These are phyloP conservation scores for Umbelopsis ramanniana DNA, from an alignment of 192 early-diverging fungal genomes.

Conservation along the genomic window DNA sequence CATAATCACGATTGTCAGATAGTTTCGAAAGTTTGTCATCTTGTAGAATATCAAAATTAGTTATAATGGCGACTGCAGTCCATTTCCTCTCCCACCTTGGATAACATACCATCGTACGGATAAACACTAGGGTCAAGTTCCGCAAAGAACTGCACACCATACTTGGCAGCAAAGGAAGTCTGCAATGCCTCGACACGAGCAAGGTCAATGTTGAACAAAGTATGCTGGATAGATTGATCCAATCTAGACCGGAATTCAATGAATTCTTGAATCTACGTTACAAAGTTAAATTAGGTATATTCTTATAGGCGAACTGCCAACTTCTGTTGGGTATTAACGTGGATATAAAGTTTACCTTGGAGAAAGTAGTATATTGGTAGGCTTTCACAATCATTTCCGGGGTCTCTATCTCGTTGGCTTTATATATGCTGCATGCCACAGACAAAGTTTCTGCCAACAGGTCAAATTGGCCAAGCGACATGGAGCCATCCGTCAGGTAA, in stretches of 20 bases:
- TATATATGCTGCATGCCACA: constrained; percentile 74
- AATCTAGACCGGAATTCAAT: constrained; percentile 78
- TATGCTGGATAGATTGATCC: constrained; percentile 73
- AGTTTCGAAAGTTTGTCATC: constrained; percentile 46
- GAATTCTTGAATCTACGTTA: constrained; percentile 81
- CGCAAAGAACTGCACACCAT: constrained; percentile 55
- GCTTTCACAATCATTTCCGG: constrained; percentile 88
- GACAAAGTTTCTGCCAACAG: constrained; percentile 59
- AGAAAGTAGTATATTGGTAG: constrained; percentile 84
- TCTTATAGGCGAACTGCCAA: too few relatives aligned
- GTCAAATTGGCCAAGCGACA: constrained; percentile 53
- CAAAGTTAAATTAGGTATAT: background rate
- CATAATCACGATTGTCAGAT: constrained; percentile 77
- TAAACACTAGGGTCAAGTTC: constrained; percentile 60
- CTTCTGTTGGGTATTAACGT: too few relatives aligned
- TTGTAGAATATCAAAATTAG: constrained; percentile 15
- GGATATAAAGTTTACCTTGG: constrained; percentile 60
- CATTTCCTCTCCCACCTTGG: too few relatives aligned
- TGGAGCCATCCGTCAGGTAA: constrained; percentile 65
- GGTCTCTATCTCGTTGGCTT: constrained; percentile 76
- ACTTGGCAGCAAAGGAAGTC: constrained; percentile 50
- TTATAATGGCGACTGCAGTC: too few relatives aligned
- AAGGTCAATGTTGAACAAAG: constrained; percentile 66
- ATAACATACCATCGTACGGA: constrained; percentile 55
- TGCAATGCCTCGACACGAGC: constrained; percentile 66